These are phyloP conservation scores for Somion occarium DNA, from an alignment of 1,284 basidiomycete species.

Conservation along the genomic window DNA sequence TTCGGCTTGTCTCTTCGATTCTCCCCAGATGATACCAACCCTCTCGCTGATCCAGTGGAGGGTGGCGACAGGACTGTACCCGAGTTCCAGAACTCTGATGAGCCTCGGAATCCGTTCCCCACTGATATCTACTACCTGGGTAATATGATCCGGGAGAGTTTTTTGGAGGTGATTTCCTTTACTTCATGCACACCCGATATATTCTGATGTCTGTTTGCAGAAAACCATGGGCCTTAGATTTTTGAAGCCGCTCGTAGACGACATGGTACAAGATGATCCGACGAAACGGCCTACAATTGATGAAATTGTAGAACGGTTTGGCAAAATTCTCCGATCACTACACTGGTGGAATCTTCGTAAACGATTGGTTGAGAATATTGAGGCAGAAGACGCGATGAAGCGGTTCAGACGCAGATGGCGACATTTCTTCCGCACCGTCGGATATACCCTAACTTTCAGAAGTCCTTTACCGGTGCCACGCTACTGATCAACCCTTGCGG, in stretches of 20 bases:
- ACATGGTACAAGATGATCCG: conserved; percentile 27
- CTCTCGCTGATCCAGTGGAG: conserved; percentile 13
- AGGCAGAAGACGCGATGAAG: not conserved
- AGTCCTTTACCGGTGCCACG: not conserved
- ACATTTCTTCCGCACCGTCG: not conserved
- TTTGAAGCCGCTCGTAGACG: conserved; percentile 21
- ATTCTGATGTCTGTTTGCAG: too few relatives aligned
- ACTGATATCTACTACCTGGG: conserved; percentile 28
- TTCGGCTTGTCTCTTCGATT: conserved; percentile 29
- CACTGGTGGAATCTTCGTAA: not conserved
- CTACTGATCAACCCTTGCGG: not conserved
- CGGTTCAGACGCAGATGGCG: not conserved
- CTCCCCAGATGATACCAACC: conserved; percentile 8
- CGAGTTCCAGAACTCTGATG: conserved; percentile 14
- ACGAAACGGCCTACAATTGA: conserved; percentile 22
- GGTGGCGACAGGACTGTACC: conserved; percentile 18
- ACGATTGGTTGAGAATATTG: not conserved
- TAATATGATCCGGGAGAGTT: conserved; percentile 25
- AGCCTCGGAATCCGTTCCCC: conserved; percentile 22
- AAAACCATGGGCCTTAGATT: conserved; percentile 22
- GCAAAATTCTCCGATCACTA: conserved; percentile 8
- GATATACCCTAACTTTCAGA: not conserved
- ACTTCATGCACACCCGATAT: too few relatives aligned
- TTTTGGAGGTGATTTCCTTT: conserved; percentile 17
- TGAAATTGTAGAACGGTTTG: conserved; percentile 21